A percentile compares a stretch with the other conserved stretches of the same genome.
These are phyloP conservation scores for Hanseniaspora meyeri DNA, from an alignment of 805 yeast genomes.

Conservation along the genomic window DNA sequence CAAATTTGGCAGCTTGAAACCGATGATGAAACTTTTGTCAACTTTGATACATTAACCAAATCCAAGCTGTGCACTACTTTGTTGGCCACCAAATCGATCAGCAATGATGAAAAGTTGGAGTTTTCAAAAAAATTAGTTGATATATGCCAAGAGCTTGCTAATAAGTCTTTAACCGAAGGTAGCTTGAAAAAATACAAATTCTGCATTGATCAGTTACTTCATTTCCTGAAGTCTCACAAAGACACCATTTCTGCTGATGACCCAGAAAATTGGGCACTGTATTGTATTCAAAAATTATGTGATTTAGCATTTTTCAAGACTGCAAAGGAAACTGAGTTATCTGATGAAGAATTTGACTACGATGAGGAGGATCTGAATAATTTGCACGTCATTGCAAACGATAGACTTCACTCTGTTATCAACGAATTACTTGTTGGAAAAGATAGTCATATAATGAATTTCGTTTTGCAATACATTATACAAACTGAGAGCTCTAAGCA, in stretches of 20 bases:
- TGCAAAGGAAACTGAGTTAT: conserved; percentile 16
- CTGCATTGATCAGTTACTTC: conserved; percentile 47
- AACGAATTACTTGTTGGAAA: conserved; percentile 40
- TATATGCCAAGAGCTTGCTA: conserved; percentile 17
- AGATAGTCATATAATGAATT: conserved; percentile 23
- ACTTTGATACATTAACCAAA: conserved; percentile 67
- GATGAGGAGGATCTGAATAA: conserved; percentile 19
- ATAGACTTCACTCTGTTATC: conserved; percentile 56
- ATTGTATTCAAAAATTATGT: conserved; percentile 25
- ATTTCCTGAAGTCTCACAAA: conserved; percentile 39
- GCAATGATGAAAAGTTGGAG: conserved; percentile 8
- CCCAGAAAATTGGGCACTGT: conserved; percentile 24
- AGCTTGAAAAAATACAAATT: conserved; percentile 31
- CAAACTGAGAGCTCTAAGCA: conserved; percentile 20
- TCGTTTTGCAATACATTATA: conserved; percentile 33
- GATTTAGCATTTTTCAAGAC: conserved; percentile 25
- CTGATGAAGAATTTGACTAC: conserved; percentile 15
- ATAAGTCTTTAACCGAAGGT: conserved; percentile 15
- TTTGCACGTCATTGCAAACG: conserved; percentile 38
- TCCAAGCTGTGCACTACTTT: conserved; percentile 48
- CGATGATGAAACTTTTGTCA: conserved; percentile 39
- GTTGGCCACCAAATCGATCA: conserved; percentile 20
- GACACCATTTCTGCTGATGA: conserved; percentile 18
- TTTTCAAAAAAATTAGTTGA: conserved; percentile 18
- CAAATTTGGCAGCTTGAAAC: conserved; percentile 30